Conservation (phyloP, 257 asterid genomes). For the Jacaranda mimosifolia region DNA sequence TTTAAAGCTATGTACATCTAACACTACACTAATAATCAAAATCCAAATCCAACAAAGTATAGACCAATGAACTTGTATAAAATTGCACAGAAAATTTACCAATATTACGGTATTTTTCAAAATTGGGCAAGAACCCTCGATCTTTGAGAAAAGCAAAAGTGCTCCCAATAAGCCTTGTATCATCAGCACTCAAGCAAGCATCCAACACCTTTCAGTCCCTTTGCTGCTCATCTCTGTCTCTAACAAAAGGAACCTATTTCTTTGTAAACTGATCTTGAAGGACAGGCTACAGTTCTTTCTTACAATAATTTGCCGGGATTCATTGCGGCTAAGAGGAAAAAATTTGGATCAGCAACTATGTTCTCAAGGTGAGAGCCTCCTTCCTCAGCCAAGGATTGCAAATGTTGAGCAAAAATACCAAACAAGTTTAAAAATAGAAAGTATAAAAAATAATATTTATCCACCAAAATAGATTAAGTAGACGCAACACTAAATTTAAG, state of each 20-base stretch:
- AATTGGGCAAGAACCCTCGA: no score
- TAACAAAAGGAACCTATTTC: constrained; percentile 96
- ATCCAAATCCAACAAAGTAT: no score
- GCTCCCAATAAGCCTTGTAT: constrained; percentile 77
- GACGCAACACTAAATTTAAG: not conserved
- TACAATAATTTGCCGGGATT: constrained; percentile 95
- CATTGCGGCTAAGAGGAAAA: constrained; percentile 92
- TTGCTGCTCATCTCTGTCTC: constrained; percentile 62
- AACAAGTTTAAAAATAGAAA: not conserved
- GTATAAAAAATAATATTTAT: constrained; percentile 3
- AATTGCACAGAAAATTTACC: not conserved
- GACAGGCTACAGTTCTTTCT: constrained; percentile 96
- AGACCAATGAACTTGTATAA: not conserved
- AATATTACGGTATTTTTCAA: no score
- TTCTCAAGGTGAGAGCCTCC: constrained; percentile 90
- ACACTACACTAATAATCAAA: no score
- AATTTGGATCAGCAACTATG: constrained; percentile 67
- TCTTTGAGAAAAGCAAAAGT: no score
- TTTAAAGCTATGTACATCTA: not conserved
- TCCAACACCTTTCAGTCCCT: constrained; percentile 88
- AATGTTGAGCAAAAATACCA: constrained; percentile 25
- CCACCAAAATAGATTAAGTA: not conserved
- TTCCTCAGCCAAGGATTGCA: constrained; percentile 94
- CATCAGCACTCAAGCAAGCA: constrained; percentile 96
- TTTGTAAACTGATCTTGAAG: constrained; percentile 96